Conservation (phyloP, 2,329 filamentous ascomycete species). For the Penicillium sp. region DNA sequence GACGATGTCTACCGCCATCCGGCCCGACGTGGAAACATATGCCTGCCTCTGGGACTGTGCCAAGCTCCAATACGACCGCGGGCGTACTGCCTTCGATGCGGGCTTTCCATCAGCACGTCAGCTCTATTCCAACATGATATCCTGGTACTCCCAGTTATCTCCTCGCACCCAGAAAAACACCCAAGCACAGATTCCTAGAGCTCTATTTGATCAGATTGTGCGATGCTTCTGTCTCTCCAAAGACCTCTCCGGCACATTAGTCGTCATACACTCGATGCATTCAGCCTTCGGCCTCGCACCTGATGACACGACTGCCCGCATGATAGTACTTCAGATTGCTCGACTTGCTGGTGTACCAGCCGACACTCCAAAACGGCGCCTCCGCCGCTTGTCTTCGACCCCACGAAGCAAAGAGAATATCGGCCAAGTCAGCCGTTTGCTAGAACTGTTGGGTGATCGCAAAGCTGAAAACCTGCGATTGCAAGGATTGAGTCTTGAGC, state of each 20-base stretch:
- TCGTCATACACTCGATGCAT: slow-evolving; percentile 49
- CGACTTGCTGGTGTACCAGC: slow-evolving; percentile 41
- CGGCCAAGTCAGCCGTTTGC: slow-evolving; percentile 43
- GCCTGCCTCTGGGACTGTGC: slow-evolving; percentile 62
- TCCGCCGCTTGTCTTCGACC: slow-evolving; percentile 41
- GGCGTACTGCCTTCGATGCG: slow-evolving; percentile 46
- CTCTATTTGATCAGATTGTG: slow-evolving; percentile 53
- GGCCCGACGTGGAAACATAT: slow-evolving; percentile 68
- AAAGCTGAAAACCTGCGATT: slow-evolving; percentile 33
- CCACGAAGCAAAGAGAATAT: slow-evolving; percentile 47
- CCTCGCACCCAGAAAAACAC: slow-evolving; percentile 28
- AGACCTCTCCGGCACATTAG: slow-evolving; percentile 50
- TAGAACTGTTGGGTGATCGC: slow-evolving; percentile 43
- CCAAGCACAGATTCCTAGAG: slow-evolving; percentile 44
- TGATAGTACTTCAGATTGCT: slow-evolving; percentile 51
- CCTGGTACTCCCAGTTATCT: slow-evolving; percentile 41
- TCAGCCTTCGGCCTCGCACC: slow-evolving; percentile 47
- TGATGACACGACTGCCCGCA: slow-evolving; percentile 46
- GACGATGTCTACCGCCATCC: slow-evolving; percentile 53
- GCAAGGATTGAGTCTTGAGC: slow-evolving; percentile 34
- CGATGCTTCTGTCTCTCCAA: slow-evolving; percentile 51
- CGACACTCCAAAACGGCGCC: slow-evolving; percentile 35
- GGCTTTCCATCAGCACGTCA: slow-evolving; percentile 46
- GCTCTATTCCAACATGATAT: slow-evolving; percentile 51
- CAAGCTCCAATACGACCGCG: slow-evolving; percentile 49